These are phyloP conservation scores for Aegilops sharonensis DNA, from an alignment of 176 grass and related monocot genomes.

Conservation along the genomic window DNA sequence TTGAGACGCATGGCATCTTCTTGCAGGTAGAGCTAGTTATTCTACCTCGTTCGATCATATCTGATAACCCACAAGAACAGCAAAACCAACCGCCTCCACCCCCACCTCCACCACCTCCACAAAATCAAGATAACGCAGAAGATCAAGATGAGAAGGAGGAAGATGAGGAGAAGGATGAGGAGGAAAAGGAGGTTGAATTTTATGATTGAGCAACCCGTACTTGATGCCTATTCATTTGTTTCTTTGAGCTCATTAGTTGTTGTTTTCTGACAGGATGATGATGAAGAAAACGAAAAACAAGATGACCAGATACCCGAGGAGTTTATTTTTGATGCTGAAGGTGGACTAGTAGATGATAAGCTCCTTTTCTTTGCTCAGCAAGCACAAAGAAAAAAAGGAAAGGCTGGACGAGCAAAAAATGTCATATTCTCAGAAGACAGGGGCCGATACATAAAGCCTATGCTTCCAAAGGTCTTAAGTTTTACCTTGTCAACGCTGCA, in stretches of 20 bases:
- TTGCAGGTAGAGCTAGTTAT: constrained; percentile 98
- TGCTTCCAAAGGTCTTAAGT: constrained; percentile 87
- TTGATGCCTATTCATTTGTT: constrained; percentile 27
- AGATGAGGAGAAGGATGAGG: constrained; percentile 81
- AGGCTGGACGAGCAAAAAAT: constrained; percentile 98
- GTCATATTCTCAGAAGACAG: constrained; percentile 98
- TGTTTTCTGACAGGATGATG: constrained; percentile 57
- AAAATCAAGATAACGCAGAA: constrained; percentile 84
- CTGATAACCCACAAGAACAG: constrained; percentile 92
- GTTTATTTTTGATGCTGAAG: constrained; percentile 99
- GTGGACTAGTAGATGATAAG: constrained; percentile 88
- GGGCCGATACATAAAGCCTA: constrained; percentile 90
- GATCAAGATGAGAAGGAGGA: constrained; percentile 93
- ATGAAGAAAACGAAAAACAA: constrained; percentile 95
- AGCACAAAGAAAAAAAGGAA: constrained; percentile 86
- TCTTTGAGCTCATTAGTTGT: constrained; percentile 8
- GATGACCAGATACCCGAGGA: constrained; percentile 90
- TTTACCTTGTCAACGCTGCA: neutral
- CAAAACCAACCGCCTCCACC: constrained; percentile 81
- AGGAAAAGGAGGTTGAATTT: constrained; percentile 80
- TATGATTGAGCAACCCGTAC: constrained; percentile 18
- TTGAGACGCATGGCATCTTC: constrained; percentile 9
- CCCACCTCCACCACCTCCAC: constrained; percentile 81
- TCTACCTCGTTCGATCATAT: constrained; percentile 81
- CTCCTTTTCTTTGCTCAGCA: constrained; percentile 99